These are phyloP conservation scores for Trametes gibbosa DNA, from an alignment of 768 basidiomycete genomes.

Conservation along the genomic window DNA sequence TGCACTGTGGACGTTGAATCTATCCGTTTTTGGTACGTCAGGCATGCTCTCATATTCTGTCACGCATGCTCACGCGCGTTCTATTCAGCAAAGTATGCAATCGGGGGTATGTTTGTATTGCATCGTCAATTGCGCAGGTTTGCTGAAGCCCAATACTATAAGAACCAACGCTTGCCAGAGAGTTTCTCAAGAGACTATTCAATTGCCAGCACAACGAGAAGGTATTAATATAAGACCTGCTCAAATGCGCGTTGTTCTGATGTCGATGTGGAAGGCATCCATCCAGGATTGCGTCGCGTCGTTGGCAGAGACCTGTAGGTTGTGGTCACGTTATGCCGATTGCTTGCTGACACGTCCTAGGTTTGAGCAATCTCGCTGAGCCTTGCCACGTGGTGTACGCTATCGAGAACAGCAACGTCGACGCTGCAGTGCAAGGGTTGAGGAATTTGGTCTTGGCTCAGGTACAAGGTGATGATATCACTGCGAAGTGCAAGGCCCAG, in stretches of 20 bases:
- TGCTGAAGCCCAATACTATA: conserved; percentile 1
- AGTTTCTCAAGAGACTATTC: conserved; percentile 61
- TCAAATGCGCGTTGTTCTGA: background rate
- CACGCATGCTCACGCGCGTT: background rate
- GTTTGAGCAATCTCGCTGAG: conserved; percentile 58
- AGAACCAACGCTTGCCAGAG: conserved; percentile 64
- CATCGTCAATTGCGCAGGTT: too few species aligned
- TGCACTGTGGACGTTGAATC: conserved; percentile 75
- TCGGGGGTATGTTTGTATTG: conserved; percentile 33
- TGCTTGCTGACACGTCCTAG: conserved; percentile 32
- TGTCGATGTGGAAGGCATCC: conserved; percentile 49
- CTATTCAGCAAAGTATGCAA: conserved; percentile 40
- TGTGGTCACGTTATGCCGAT: background rate
- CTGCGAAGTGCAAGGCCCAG: conserved; percentile 41
- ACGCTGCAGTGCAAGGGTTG: conserved; percentile 36
- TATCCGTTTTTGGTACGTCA: conserved; percentile 51
- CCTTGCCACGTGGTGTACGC: conserved; percentile 56
- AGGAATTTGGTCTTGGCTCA: conserved; percentile 33
- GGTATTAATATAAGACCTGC: conserved; percentile 33
- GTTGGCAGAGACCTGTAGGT: conserved; percentile 61
- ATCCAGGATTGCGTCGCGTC: conserved; percentile 69
- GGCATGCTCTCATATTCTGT: too few species aligned
- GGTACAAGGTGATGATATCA: conserved; percentile 36
- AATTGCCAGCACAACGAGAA: conserved; percentile 83
- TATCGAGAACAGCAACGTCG: conserved; percentile 44